Percentiles rank a stretch among this genome's conserved stretches.
Evolutionary conservation across 768 basidiomycete genomes (phyloP).

Genomic region (Kwoniella sp.): DNA sequence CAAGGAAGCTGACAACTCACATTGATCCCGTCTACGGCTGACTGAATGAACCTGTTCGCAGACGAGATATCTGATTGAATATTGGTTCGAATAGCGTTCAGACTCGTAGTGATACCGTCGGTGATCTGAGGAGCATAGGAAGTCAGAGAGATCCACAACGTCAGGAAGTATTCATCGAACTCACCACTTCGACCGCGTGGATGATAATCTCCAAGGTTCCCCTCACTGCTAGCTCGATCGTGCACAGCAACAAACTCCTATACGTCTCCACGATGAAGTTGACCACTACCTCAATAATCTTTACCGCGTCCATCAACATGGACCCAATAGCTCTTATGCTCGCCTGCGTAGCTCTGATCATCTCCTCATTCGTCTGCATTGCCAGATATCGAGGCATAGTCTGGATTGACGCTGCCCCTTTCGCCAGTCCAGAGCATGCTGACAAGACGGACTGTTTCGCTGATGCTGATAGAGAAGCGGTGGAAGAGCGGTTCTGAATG

Average conservation of each 20-base stretch:
- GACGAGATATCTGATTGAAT: slow-evolving; percentile 71
- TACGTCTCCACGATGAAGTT: slow-evolving; percentile 91
- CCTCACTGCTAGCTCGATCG: slow-evolving; percentile 82
- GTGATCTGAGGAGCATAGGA: slow-evolving; percentile 63
- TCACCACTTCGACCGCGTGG: slow-evolving; percentile 77
- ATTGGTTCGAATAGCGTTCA: slow-evolving; percentile 65
- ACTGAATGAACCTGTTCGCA: slow-evolving; percentile 70
- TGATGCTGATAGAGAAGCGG: slow-evolving; percentile 67
- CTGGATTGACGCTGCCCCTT: slow-evolving; percentile 75
- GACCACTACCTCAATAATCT: slow-evolving; percentile 80
- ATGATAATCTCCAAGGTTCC: slow-evolving; percentile 80
- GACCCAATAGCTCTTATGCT: slow-evolving; percentile 74
- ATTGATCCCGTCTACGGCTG: slow-evolving; percentile 70
- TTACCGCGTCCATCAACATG: slow-evolving; percentile 67
- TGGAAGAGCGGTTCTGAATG: slow-evolving; percentile 69
- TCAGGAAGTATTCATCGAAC: slow-evolving; percentile 39
- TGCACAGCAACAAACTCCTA: slow-evolving; percentile 89
- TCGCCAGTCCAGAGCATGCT: slow-evolving; percentile 81
- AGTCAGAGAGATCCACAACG: neutral
- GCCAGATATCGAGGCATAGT: slow-evolving; percentile 90
- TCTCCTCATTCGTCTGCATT: slow-evolving; percentile 75
- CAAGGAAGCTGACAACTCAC: too few relatives aligned
- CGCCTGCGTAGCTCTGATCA: slow-evolving; percentile 75
- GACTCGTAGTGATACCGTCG: slow-evolving; percentile 64
- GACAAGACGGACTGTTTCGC: slow-evolving; percentile 77